phyloP scores from a whole-genome alignment of 768 basidiomycete genomes.

The Terana coerulea region DNA sequence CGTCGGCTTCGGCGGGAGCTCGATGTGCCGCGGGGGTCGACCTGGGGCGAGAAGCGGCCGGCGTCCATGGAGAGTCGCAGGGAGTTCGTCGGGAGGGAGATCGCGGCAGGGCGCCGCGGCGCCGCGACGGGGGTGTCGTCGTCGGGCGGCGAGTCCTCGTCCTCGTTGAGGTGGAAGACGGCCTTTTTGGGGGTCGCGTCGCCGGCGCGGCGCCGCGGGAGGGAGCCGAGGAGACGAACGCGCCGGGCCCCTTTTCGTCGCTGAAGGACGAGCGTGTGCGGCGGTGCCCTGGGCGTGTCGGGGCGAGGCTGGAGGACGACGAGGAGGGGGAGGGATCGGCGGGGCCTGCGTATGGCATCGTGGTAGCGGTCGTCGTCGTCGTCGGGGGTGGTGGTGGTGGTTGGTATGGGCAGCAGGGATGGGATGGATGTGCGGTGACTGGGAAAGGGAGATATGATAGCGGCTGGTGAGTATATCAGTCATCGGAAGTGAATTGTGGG shows the following conservation, averaged over 20 bases:
- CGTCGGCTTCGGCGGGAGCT: constrained; percentile 12
- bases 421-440: constrained; percentile 8
- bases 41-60: constrained; percentile 21
- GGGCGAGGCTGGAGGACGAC: constrained; percentile 6
- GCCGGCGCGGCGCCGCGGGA: constrained; percentile 37
- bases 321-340: constrained; percentile 20
- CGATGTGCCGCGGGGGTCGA: constrained; percentile 20
- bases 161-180: constrained; percentile 24
- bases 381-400: neutral
- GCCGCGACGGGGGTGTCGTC: constrained; percentile 13
- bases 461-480: constrained; percentile 11
- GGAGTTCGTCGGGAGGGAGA: constrained; percentile 20
- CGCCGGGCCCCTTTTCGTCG: constrained; percentile 40
- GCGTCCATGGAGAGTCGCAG: constrained; percentile 23
- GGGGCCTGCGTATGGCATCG: constrained; percentile 27
- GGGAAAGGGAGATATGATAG: constrained; percentile 9
- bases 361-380: neutral
- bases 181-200: constrained; percentile 19
- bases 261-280: constrained; percentile 34
- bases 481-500: constrained; percentile 6
- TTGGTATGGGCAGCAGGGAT: neutral
- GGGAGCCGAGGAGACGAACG: constrained; percentile 44
- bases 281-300: constrained; percentile 18
- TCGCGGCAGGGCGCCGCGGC: constrained; percentile 14
- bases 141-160: constrained; percentile 33